Base-by-base conservation (phyloP, 768 basidiomycete genomes). In the Fomitopsis pulvina region DNA sequence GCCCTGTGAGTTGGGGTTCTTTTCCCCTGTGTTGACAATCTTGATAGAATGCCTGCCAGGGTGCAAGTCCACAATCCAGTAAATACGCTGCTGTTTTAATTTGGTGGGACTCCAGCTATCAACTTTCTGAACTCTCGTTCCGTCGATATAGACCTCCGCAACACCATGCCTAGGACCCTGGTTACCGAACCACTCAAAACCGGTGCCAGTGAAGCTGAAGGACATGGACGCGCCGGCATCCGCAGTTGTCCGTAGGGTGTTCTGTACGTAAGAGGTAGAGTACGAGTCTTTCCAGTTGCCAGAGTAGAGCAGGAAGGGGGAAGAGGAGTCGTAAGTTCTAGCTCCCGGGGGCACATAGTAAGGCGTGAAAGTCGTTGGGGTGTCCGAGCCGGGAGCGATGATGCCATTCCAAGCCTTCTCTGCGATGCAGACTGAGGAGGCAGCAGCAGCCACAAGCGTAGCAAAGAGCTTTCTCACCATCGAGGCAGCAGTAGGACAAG, bases 101-200 rank as follows among this genome's bases (percentile, higher is more conserved):
- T 73, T 59, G 8, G 22, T 48, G 1, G 53, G 16, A 53, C 60
- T 68, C 60, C 71, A 79, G 7, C 71, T 57, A 58, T 85, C 74
- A 41, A 86, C 70, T 16, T 59, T 66, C 22, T 69, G 60, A 14
- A 72, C 59, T 22, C 68, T 66, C 38, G 64, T 63, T 18, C 81
- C 81, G 51, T 89, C 82, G 16, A 89, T 68, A 45, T 71, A 77
- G 11, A 89, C 74, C 21, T 72, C 55, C 3, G 80, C 72, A 8
- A 74, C 62, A 12, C 87, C 82, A 58, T 87, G 79, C 14, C 56
- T 62, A 34, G 60, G 68, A 55, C 77, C 79, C 34, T 68, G 71
- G 57, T 72, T 76, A 26, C 87, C 87, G 55, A 88, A 89, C 81
- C 81, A 85, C 65, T 89, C 87, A 55, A 90, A 73, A 0, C 85